These are phyloP conservation scores for Oryza glaberrima DNA, from an alignment of 176 grass and related monocot species.

Conservation along the genomic window DNA sequence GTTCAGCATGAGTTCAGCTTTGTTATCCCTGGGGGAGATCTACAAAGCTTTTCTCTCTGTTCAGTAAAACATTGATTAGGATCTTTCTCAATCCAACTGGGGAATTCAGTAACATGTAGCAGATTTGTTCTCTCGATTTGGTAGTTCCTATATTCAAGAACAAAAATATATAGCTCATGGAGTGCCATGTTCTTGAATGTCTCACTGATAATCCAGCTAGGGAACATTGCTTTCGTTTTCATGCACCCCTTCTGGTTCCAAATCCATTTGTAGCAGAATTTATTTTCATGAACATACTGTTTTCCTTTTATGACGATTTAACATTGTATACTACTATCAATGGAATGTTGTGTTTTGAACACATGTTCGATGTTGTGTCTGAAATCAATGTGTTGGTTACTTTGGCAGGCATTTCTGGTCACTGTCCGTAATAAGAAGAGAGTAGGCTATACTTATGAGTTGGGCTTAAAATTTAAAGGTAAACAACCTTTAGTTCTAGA, in stretches of 20 bases:
- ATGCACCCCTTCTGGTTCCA: background rate
- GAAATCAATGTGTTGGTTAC: background rate
- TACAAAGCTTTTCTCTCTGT: background rate
- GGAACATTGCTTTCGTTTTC: background rate
- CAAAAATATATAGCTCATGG: background rate
- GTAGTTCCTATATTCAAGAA: background rate
- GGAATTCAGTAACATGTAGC: background rate
- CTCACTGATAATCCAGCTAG: background rate
- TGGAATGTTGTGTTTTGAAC: background rate
- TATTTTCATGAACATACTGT: background rate
- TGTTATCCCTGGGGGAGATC: background rate
- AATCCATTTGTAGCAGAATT: background rate
- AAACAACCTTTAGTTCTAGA: background rate
- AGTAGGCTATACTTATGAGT: conserved; percentile 72
- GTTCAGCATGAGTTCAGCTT: background rate
- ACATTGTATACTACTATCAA: background rate
- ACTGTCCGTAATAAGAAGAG: conserved; percentile 74
- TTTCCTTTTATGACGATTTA: background rate
- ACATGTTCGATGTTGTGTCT: background rate
- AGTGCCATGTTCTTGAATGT: background rate
- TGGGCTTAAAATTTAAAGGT: conserved; percentile 77
- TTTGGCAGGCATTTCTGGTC: conserved; percentile 64
- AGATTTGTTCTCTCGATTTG: background rate
- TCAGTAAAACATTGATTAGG: background rate
- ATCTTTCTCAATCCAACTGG: background rate